Conservation (phyloP, 2,329 filamentous ascomycete species). For the Trichothecium roseum region DNA sequence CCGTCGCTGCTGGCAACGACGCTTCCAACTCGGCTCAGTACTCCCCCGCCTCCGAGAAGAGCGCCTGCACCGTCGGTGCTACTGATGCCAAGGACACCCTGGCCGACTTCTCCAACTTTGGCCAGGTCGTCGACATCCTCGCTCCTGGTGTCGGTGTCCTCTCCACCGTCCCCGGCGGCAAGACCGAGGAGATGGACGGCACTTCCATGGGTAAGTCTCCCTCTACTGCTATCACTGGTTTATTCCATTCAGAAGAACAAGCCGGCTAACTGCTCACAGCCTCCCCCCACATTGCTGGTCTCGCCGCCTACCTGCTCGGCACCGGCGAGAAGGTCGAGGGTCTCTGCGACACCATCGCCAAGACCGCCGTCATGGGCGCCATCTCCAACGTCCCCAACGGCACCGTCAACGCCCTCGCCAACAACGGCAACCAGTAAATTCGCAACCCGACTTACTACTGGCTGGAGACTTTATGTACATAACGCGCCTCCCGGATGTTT, state of each 20-base stretch:
- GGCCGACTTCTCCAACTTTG: conserved; percentile 43
- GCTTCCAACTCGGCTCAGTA: conserved; percentile 30
- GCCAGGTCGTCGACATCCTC: conserved; percentile 33
- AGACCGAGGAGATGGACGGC: conserved; percentile 31
- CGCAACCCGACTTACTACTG: no score
- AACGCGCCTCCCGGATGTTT: no score
- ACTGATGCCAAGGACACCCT: conserved; percentile 28
- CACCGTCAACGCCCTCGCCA: conserved; percentile 23
- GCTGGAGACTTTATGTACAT: no score
- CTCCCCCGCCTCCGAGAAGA: conserved; percentile 36
- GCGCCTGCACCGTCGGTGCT: conserved; percentile 39
- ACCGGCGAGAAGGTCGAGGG: conserved; percentile 26
- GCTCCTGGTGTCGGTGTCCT: conserved; percentile 37
- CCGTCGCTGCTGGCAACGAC: conserved; percentile 44
- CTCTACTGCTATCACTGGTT: no score
- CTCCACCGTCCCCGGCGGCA: conserved; percentile 33
- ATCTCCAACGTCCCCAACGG: conserved; percentile 22
- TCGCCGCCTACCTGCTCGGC: conserved; percentile 51
- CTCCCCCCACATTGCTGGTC: conserved; percentile 49
- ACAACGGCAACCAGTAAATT: conserved; percentile 14
- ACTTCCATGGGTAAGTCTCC: no score
- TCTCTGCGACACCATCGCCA: conserved; percentile 30
- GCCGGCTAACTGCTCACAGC: no score
- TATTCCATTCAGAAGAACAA: no score
- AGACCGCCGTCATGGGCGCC: conserved; percentile 26